Conservation (phyloP, 495 filamentous ascomycete genomes). For the Penicillium silybi region DNA sequence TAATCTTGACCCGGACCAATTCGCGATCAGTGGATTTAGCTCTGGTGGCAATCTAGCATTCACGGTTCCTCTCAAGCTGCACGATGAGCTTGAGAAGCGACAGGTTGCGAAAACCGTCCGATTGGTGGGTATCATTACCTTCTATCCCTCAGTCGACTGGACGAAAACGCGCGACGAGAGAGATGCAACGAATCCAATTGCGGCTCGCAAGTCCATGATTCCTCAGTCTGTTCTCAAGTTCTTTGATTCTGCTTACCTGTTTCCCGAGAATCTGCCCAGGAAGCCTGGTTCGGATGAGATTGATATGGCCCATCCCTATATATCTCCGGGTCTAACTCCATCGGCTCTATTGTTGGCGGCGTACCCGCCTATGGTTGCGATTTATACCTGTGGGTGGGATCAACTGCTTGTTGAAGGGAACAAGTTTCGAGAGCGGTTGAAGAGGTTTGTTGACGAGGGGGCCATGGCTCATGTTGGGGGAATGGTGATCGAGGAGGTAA, state of each 20-base stretch:
- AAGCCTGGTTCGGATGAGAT: constrained; percentile 2
- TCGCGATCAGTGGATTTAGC: constrained; percentile 67
- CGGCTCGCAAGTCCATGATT: constrained; percentile 11
- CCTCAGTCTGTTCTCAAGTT: constrained; percentile 7
- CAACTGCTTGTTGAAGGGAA: constrained; percentile 24
- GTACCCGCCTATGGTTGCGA: constrained; percentile 13
- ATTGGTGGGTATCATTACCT: constrained; percentile 52
- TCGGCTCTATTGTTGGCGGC: constrained; percentile 6
- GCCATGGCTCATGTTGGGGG: constrained; percentile 13
- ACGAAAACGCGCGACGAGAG: constrained; percentile 56
- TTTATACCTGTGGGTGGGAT: constrained; percentile 28
- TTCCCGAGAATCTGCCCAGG: constrained; percentile 8
- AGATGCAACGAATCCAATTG: constrained; percentile 16
- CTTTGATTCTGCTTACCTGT: constrained; percentile 20
- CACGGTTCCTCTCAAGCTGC: constrained; percentile 60
- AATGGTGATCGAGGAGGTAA: constrained; percentile 14
- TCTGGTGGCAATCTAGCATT: constrained; percentile 74
- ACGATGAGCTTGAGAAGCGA: constrained; percentile 19
- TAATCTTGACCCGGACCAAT: constrained; percentile 45
- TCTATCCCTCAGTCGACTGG: constrained; percentile 73
- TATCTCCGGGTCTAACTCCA: constrained; percentile 18
- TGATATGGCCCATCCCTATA: constrained; percentile 20
- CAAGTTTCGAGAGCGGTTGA: constrained; percentile 18
- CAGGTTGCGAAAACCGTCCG: constrained; percentile 18
- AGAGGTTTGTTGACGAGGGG: constrained; percentile 7